Percentiles rank a stretch among this genome's conserved stretches.
Evolutionary conservation across 2,329 filamentous ascomycete genomes (phyloP).

Genomic region (Curvularia eragrostidis): DNA sequence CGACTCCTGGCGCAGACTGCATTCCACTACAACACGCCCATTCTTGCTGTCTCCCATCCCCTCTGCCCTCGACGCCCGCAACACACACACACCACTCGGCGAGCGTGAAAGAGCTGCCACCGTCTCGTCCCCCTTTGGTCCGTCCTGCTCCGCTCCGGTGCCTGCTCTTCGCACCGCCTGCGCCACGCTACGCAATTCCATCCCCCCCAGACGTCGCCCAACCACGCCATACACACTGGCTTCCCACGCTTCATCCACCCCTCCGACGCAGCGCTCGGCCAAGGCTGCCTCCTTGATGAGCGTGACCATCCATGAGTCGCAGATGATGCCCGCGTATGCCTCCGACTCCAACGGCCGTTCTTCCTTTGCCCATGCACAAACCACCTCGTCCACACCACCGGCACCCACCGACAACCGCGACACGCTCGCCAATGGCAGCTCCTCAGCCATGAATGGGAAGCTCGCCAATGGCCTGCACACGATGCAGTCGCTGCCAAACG

Average conservation of each 20-base stretch:
- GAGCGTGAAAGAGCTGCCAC: slow-evolving; percentile 2
- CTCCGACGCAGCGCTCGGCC: slow-evolving; percentile 36
- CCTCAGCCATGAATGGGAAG: slow-evolving; percentile 44
- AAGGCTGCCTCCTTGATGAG: slow-evolving; percentile 41
- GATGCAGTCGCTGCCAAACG: slow-evolving; percentile 46
- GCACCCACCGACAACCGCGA: slow-evolving; percentile 31
- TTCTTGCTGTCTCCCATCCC: slow-evolving; percentile 22
- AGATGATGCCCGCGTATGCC: slow-evolving; percentile 60
- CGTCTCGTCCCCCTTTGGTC: slow-evolving; percentile 4
- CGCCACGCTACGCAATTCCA: slow-evolving; percentile 18
- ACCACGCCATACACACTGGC: slow-evolving; percentile 31
- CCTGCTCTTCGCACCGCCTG: slow-evolving; percentile 9
- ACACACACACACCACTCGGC: too few relatives aligned
- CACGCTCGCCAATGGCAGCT: slow-evolving; percentile 37
- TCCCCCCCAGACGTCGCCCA: slow-evolving; percentile 16
- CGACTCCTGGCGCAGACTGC: slow-evolving; percentile 16
- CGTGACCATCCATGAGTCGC: slow-evolving; percentile 45
- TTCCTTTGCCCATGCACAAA: slow-evolving; percentile 41
- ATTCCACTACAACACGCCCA: slow-evolving; percentile 16
- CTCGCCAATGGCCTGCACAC: slow-evolving; percentile 36
- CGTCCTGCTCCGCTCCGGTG: slow-evolving; percentile 6
- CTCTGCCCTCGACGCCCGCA: slow-evolving; percentile 8
- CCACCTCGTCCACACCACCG: slow-evolving; percentile 38
- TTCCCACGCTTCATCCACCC: slow-evolving; percentile 35
- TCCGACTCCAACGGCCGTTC: slow-evolving; percentile 52